phyloP scores from a whole-genome alignment of 2,329 filamentous ascomycete genomes.

The Aspergillus oerlinghausenensis region DNA sequence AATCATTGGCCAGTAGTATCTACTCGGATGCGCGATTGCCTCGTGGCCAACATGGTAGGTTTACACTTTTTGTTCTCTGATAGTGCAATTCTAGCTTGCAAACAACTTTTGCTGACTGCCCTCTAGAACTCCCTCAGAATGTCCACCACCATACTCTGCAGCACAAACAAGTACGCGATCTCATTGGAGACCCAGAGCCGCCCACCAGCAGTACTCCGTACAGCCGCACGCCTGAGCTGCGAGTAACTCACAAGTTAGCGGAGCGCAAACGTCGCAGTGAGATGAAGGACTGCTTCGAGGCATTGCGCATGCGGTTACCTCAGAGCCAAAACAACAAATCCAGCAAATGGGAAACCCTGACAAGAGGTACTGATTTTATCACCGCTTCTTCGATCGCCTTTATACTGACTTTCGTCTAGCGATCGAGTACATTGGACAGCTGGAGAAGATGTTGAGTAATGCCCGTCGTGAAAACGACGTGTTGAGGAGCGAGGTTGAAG shows the following conservation, averaged over 20 bases:
- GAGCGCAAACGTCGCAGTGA: constrained; percentile 50
- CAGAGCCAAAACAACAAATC: constrained; percentile 47
- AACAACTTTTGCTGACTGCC: not conserved
- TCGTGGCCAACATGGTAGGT: constrained; percentile 45
- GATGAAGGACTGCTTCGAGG: constrained; percentile 51
- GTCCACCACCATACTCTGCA: constrained; percentile 46
- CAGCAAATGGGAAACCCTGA: constrained; percentile 50
- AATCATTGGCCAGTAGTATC: constrained; percentile 44
- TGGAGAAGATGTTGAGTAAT: constrained; percentile 40
- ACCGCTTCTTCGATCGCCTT: not conserved
- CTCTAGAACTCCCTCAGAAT: constrained; percentile 43
- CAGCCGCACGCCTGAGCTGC: constrained; percentile 46
- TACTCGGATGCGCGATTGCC: constrained; percentile 44
- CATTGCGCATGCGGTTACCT: constrained; percentile 41
- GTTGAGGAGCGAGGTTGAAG: constrained; percentile 34
- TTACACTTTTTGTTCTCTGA: not conserved
- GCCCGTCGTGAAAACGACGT: constrained; percentile 36
- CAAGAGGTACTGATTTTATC: constrained; percentile 34
- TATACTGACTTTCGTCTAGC: constrained; percentile 27
- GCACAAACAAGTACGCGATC: constrained; percentile 44
- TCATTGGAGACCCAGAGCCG: constrained; percentile 44
- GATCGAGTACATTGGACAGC: constrained; percentile 45
- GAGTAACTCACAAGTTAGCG: constrained; percentile 48
- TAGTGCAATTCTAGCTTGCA: too few relatives aligned
- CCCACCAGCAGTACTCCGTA: constrained; percentile 43